Evolutionary conservation across 768 basidiomycete species (phyloP).

Genomic region (Rubroboletus satanas): DNA sequence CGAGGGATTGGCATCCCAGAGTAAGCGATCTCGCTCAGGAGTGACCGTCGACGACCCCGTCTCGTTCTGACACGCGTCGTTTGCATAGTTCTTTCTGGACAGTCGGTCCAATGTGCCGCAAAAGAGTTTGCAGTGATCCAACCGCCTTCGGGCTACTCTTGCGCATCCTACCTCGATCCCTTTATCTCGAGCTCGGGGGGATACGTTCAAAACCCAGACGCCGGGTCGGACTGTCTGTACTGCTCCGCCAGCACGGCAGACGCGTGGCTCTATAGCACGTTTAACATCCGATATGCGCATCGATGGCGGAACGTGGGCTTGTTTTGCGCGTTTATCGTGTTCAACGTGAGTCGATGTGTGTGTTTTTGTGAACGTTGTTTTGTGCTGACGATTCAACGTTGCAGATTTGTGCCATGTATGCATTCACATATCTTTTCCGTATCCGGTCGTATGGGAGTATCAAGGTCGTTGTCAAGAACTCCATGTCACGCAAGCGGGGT

Average conservation of each 20-base stretch:
- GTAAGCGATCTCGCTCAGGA: conserved; percentile 33
- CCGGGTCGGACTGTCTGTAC: conserved; percentile 41
- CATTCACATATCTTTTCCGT: conserved; percentile 57
- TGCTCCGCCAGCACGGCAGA: conserved; percentile 61
- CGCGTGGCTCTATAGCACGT: conserved; percentile 38
- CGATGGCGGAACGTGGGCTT: conserved; percentile 48
- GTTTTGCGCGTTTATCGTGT: conserved; percentile 39
- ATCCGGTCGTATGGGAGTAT: conserved; percentile 31
- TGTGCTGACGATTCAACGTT: not conserved
- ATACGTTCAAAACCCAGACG: conserved; percentile 42
- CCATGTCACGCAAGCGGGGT: not conserved
- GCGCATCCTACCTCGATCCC: conserved; percentile 40
- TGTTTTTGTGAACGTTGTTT: not conserved
- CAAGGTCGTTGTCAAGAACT: not conserved
- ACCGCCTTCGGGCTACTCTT: conserved; percentile 45
- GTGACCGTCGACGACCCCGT: not conserved
- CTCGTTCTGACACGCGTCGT: not conserved
- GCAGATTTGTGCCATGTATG: conserved; percentile 44
- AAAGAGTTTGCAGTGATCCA: conserved; percentile 58
- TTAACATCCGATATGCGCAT: conserved; percentile 59
- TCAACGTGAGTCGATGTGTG: conserved; percentile 37
- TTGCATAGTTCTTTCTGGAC: conserved; percentile 43
- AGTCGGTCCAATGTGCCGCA: conserved; percentile 50
- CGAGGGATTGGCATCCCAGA: conserved; percentile 42
- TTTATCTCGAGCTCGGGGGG: conserved; percentile 45